phyloP scores from a whole-genome alignment of 78 protist species.

The Dictyostelium citrinum region DNA sequence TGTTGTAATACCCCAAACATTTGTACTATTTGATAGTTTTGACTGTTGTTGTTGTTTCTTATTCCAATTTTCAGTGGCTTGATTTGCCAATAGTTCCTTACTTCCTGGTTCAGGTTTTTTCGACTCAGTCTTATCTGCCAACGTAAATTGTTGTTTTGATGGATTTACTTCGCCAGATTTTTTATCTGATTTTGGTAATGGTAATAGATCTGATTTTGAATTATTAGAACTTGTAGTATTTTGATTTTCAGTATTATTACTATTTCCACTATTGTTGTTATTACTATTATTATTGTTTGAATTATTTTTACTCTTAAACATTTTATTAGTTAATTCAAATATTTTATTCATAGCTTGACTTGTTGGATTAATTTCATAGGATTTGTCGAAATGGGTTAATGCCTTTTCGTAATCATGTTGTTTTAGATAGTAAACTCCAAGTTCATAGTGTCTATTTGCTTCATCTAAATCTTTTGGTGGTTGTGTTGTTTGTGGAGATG shows the following conservation, averaged over 20 bases:
- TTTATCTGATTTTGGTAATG: not conserved
- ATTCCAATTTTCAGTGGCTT: not conserved
- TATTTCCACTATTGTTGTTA: not conserved
- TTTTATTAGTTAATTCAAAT: slow-evolving; percentile 53
- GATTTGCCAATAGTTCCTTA: not conserved
- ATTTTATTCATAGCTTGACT: slow-evolving; percentile 59
- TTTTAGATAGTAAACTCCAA: slow-evolving; percentile 42
- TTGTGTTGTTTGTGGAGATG: not conserved
- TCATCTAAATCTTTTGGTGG: slow-evolving; percentile 21
- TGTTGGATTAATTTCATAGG: slow-evolving; percentile 73
- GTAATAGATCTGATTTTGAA: not conserved
- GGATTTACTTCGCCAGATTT: not conserved
- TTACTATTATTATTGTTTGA: not conserved
- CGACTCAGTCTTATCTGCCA: not conserved
- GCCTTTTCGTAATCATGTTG: slow-evolving; percentile 65
- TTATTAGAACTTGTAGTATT: not conserved
- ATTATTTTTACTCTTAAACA: slow-evolving; percentile 22
- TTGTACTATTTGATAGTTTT: not conserved
- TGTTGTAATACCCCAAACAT: slow-evolving; percentile 11
- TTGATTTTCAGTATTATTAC: not conserved
- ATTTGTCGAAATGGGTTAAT: slow-evolving; percentile 54
- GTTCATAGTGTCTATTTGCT: slow-evolving; percentile 34
- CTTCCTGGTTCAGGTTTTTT: not conserved
- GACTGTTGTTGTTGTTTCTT: not conserved
- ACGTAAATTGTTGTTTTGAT: not conserved